A percentile compares a stretch with the other conserved stretches of the same genome.
Evolutionary conservation across 129 eudicot genomes (phyloP).

Genomic region (Helichrysum umbraculigerum): DNA sequence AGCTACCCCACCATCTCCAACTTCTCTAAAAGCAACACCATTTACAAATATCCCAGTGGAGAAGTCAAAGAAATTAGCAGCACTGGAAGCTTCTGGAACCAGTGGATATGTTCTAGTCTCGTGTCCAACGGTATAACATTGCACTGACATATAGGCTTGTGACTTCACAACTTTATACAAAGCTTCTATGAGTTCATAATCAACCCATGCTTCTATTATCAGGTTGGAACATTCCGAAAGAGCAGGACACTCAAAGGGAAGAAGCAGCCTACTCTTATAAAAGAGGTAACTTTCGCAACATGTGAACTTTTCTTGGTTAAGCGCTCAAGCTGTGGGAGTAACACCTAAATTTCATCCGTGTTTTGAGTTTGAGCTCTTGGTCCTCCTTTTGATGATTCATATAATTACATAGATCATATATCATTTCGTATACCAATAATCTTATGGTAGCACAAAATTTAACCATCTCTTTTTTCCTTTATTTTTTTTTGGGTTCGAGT

Average conservation of each 20-base stretch:
- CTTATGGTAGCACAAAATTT: background rate
- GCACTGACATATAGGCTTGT: background rate
- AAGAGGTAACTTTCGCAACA: slow-evolving; percentile 51
- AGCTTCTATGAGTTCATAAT: background rate
- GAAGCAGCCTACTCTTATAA: slow-evolving; percentile 64
- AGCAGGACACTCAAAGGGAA: slow-evolving; percentile 72
- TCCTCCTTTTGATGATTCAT: background rate
- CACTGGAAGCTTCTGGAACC: slow-evolving; percentile 86
- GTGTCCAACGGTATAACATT: slow-evolving; percentile 64
- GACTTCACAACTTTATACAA: background rate
- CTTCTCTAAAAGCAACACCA: slow-evolving; percentile 53
- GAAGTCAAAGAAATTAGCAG: slow-evolving; percentile 62
- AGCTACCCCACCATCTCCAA: slow-evolving; percentile 41
- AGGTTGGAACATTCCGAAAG: slow-evolving; percentile 91
- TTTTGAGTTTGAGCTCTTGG: background rate
- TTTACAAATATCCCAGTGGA: slow-evolving; percentile 57
- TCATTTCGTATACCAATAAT: background rate
- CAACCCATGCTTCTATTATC: slow-evolving; percentile 10
- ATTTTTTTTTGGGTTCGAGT: too few species aligned
- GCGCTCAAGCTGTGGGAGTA: background rate
- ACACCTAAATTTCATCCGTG: background rate
- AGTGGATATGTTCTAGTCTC: slow-evolving; percentile 75
- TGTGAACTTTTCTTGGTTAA: background rate
- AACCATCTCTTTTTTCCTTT: too few species aligned
- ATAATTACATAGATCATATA: background rate